These are phyloP conservation scores for Groenewaldozyma sp. DNA, from an alignment of 1,139 yeast genomes.

Conservation along the genomic window DNA sequence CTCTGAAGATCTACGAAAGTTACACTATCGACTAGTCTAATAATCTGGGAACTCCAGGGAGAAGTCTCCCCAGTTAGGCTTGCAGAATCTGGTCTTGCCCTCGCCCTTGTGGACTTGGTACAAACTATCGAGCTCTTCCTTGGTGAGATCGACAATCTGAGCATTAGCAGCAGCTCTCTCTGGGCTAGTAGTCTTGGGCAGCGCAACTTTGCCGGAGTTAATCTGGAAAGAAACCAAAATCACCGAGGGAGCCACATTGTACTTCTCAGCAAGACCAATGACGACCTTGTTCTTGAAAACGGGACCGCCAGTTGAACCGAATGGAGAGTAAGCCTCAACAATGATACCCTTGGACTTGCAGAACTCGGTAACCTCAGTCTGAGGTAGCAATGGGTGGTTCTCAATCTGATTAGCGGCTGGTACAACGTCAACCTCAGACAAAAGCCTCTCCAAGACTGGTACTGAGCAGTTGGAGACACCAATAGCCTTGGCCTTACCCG, in stretches of 20 bases:
- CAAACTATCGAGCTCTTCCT: conserved; percentile 46
- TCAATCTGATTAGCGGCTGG: conserved; percentile 75
- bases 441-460: conserved; percentile 42
- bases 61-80: conserved; percentile 32
- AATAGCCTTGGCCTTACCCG: conserved; percentile 56
- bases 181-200: conserved; percentile 64
- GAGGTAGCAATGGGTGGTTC: conserved; percentile 68
- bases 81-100: conserved; percentile 43
- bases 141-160: conserved; percentile 40
- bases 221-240: conserved; percentile 65
- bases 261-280: conserved; percentile 44
- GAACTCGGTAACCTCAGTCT: conserved; percentile 49
- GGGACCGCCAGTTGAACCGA: conserved; percentile 65
- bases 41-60: conserved; percentile 28
- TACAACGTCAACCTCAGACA: conserved; percentile 41
- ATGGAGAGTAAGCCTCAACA: conserved; percentile 71
- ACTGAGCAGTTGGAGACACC: conserved; percentile 75
- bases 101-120: conserved; percentile 37
- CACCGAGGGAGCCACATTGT: conserved; percentile 49
- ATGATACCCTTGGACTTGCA: conserved; percentile 46
- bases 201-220: conserved; percentile 56
- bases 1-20: conserved; percentile 7
- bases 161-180: conserved; percentile 53
- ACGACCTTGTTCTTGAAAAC: conserved; percentile 44
- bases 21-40: too few relatives aligned